Evolutionary conservation across 2,329 filamentous ascomycete species (phyloP), one percentile per base, ranked within the genome.

Genomic region (Stachybotrys echinatus): DNA sequence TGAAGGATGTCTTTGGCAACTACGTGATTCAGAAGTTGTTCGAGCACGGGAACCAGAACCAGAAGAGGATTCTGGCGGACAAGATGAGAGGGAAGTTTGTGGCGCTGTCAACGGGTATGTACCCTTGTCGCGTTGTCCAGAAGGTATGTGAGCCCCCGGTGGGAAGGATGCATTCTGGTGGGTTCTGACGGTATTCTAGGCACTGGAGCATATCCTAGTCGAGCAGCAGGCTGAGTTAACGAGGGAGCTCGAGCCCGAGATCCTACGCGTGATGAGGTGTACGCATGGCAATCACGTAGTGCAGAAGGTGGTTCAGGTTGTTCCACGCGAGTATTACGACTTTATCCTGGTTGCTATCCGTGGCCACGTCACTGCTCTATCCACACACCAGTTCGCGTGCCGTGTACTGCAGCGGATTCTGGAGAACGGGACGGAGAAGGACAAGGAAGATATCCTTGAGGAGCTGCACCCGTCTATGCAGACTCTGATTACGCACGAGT

Each of bases 11-110:
- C 0, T 99, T 96, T 63, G 94, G 94, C 48, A 99, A 99, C 67
- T 99, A 97, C 63, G 94, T 99, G 34, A 92, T 97, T 38, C 94
- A 99, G 63, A 97, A 96, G 66, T 85, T 97, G 64, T 96, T 97
- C 54, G 92, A 97, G 65, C 90, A 97, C 65, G 92, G 94, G 38
- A 95, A 90, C 58, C 92, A 96, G 68, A 80, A 85, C 0, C 94
- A 99, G 72, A 99, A 99, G 74, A 91, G 87, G 67, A 79, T 88
- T 3, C 71, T 99, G 40, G 91, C 90, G 1, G 83, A 84, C 55
- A 84, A 88, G 66, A 96, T 97, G 91, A 89, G 87, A 65, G 88
- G 88, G 6, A 88, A 92, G 62, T 84, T 97, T 12, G 73, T 88
- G 43, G 80, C 84, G 27, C 72, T 99, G 47, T 95, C 92, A 1